Evolutionary conservation across 1,284 basidiomycete genomes (phyloP), one percentile per base, ranked within the genome.

Genomic region (Sanghuangporus baumii): DNA sequence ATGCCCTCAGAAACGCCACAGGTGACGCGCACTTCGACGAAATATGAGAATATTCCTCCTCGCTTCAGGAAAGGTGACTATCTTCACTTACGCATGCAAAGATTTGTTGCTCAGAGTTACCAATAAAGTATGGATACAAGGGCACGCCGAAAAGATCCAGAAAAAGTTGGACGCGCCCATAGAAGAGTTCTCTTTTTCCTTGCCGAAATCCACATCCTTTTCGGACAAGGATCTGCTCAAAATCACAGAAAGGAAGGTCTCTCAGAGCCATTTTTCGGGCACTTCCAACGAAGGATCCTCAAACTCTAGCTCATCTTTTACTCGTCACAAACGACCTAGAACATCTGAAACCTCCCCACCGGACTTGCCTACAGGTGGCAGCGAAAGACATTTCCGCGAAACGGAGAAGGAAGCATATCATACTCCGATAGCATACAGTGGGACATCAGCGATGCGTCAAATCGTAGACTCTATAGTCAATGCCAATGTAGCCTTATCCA

Each of bases 31-130:
- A n/a, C 37, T 58, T 46, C 56, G 7, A 62, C 61, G 23, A 62
- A 62, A 48, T 62, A 62, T 20, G 61, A 62, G 20, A 50, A 58
- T 36, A 62, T 62, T 43, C 61, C 61, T 43, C 61, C 61, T 31
- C 55, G 61, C 3, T 62, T 52, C 34, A 58, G 61, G 47, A 62
- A 62, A 54, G 37, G 61, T 62, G 37, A 46, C 43, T 58, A 16
- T 43, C 11, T 34, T 57, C 26, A 3, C 20, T 16, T 9, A 26
- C 23, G 4, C 11, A 37, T 18, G 50, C 16, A 31, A 41, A 36
- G 55, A 20, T 14, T 38, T 6, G 37, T 41, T 16, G 2, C 26
- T 55, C 14, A 46, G 2, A 34, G 16, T 16, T 36, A 34, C 20
- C 6, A 38, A 18, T 31, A 26, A 31, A 62, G 61, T 48, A 23